A percentile compares a stretch with the other conserved stretches of the same genome.
phyloP scores from a whole-genome alignment of 306 rosid genomes.

The Casuarina glauca region DNA sequence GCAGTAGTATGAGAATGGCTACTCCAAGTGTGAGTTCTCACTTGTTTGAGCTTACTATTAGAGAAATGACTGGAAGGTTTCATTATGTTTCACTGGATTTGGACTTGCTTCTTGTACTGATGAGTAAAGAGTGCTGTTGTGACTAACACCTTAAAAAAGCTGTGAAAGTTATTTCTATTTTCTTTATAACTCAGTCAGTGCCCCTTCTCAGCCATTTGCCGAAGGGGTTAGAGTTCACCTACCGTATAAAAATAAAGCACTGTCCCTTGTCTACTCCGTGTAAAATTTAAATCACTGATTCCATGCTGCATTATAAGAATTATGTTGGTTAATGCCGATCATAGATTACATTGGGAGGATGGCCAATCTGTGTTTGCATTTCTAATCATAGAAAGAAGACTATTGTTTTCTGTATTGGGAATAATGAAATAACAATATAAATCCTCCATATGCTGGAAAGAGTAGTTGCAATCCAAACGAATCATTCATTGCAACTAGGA shows the following conservation, averaged over 20 bases:
- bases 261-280: too few species aligned
- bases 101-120: slow-evolving; percentile 20
- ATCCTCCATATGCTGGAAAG: not conserved
- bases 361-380: not conserved
- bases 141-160: slow-evolving; percentile 3
- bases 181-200: not conserved
- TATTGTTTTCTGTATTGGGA: not conserved
- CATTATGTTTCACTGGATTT: slow-evolving; percentile 15
- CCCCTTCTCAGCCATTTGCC: not conserved
- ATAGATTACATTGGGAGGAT: too few species aligned
- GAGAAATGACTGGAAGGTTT: slow-evolving; percentile 6
- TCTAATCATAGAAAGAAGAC: not conserved
- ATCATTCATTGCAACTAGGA: not conserved
- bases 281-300: too few species aligned
- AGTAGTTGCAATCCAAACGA: not conserved
- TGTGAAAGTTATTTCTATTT: slow-evolving; percentile 3
- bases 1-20: slow-evolving; percentile 2
- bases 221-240: too few species aligned
- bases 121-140: slow-evolving; percentile 16
- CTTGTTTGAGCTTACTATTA: slow-evolving; percentile 9
- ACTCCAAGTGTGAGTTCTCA: not conserved
- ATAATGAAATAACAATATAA: not conserved
- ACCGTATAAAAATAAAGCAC: too few species aligned
- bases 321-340: too few species aligned
- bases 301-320: too few species aligned